Base-by-base conservation (phyloP, 1,284 basidiomycete species). In the Irpex sp. region DNA sequence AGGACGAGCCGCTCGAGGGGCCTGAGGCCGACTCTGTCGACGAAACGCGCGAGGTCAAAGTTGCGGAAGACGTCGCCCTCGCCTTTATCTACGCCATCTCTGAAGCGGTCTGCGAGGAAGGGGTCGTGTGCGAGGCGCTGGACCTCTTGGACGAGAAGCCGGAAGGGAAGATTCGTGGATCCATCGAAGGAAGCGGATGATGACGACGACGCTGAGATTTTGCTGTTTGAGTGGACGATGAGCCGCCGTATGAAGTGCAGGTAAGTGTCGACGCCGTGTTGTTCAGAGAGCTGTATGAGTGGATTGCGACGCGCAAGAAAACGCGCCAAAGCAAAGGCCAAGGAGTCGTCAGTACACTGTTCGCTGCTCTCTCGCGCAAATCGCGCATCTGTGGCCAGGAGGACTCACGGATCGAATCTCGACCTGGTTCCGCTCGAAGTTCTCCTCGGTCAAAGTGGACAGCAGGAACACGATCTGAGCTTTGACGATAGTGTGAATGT, bases 261-360 rank as follows among this genome's bases (percentile, higher is more conserved):
- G 78, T 97, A 97, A 67, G 94, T 96, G 76, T 97, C 95, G 71
- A 94, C 84, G 61, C 94, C 94, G 83, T 97, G 93, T 74, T 94
- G 92, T 73, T 97, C 94, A 67, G 94, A 93, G 70, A 97, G 86
- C 95, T 97, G 65, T 50, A 57, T 19, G 33, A 35, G 9, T 8
- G 53, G 53, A 43, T 43, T 21, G 31, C 53, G 53, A 55, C 53
- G 53, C 53, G 53, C 21, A 55, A 17, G 11, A 43, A 43, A 35
- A 55, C 53, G 53, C 53, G 53, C 53, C 39, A 43, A 55, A 55
- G 21, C 53, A 55, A 55, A 35, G 49, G 8, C 2, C 31, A 9
- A 19, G 26, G 26, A 26, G 26, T 33, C 21, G 60, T 59, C 58
- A 67, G 51, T 39, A 63, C 62, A 60, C 61, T 50, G 11, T 33